Percentiles rank a stretch among this genome's conserved stretches.
These are phyloP conservation scores for Perkinsus chesapeaki DNA, from an alignment of 169 alveolate species.

Conservation along the genomic window DNA sequence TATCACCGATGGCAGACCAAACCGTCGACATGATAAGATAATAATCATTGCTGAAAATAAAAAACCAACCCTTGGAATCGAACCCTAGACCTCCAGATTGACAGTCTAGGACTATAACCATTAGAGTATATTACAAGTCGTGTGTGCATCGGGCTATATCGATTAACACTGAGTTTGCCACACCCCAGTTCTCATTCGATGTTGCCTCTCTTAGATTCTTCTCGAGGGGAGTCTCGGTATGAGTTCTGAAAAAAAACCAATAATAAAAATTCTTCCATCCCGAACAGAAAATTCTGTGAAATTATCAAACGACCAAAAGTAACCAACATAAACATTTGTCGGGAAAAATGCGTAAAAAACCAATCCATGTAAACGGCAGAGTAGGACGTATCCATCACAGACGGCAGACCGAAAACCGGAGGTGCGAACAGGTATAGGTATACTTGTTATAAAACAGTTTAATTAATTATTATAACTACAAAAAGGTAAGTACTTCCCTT, in stretches of 20 bases:
- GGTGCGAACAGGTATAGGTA: too few relatives aligned
- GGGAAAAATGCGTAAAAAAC: too few relatives aligned
- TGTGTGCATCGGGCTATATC: slow-evolving; percentile 61
- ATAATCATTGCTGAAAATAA: slow-evolving; percentile 45
- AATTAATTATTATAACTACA: too few relatives aligned
- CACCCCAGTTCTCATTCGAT: slow-evolving; percentile 66
- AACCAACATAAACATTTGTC: too few relatives aligned
- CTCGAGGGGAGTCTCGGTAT: slow-evolving; percentile 49
- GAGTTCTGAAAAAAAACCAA: slow-evolving; percentile 26
- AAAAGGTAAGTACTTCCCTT: too few relatives aligned
- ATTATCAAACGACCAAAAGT: too few relatives aligned
- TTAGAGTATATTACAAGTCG: slow-evolving; percentile 32
- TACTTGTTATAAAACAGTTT: too few relatives aligned
- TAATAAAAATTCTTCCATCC: too few relatives aligned
- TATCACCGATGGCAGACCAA: slow-evolving; percentile 52
- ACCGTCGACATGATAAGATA: slow-evolving; percentile 49
- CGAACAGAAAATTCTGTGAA: too few relatives aligned
- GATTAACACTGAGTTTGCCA: slow-evolving; percentile 53
- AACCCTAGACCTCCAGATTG: not conserved
- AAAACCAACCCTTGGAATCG: not conserved
- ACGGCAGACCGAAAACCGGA: too few relatives aligned
- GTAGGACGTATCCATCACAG: too few relatives aligned
- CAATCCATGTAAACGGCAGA: too few relatives aligned
- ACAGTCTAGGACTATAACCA: not conserved
- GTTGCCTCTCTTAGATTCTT: slow-evolving; percentile 60